Evolutionary conservation across 768 basidiomycete species (phyloP).

Genomic region (Stropharia rugosoannulata): DNA sequence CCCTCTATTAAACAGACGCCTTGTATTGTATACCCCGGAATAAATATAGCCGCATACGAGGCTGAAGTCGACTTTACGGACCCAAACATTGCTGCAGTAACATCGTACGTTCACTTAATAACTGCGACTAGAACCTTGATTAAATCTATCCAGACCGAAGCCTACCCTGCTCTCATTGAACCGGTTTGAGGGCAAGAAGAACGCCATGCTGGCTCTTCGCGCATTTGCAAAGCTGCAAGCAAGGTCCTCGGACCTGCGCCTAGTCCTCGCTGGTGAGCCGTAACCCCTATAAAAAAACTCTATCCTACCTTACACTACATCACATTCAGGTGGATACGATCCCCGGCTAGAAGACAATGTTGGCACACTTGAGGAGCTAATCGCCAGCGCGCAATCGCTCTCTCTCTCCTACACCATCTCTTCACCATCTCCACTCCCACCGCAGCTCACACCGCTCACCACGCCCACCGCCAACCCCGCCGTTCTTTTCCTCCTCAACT

Average conservation of each 20-base stretch:
- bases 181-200: slow-evolving; percentile 96
- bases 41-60: slow-evolving; percentile 78
- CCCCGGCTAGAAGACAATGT: slow-evolving; percentile 84
- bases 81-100: slow-evolving; percentile 51
- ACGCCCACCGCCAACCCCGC: slow-evolving; percentile 47
- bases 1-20: slow-evolving; percentile 63
- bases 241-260: slow-evolving; percentile 44
- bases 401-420: slow-evolving; percentile 60
- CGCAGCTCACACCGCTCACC: slow-evolving; percentile 31
- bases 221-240: slow-evolving; percentile 63
- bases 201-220: slow-evolving; percentile 75
- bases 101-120: slow-evolving; percentile 49
- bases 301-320: background rate
- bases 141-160: slow-evolving; percentile 38
- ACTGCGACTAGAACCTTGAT: background rate
- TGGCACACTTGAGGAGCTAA: slow-evolving; percentile 59
- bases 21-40: slow-evolving; percentile 92
- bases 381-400: slow-evolving; percentile 52
- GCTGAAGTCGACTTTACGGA: slow-evolving; percentile 36
- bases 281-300: background rate
- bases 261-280: slow-evolving; percentile 74
- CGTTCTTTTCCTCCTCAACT: slow-evolving; percentile 89
- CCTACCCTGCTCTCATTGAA: slow-evolving; percentile 88
- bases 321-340: slow-evolving; percentile 82
- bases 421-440: slow-evolving; percentile 42